Evolutionary conservation across 495 filamentous ascomycete species (phyloP), one percentile per base, ranked within the genome.

Genomic region (Hyaloscypha finlandica): DNA sequence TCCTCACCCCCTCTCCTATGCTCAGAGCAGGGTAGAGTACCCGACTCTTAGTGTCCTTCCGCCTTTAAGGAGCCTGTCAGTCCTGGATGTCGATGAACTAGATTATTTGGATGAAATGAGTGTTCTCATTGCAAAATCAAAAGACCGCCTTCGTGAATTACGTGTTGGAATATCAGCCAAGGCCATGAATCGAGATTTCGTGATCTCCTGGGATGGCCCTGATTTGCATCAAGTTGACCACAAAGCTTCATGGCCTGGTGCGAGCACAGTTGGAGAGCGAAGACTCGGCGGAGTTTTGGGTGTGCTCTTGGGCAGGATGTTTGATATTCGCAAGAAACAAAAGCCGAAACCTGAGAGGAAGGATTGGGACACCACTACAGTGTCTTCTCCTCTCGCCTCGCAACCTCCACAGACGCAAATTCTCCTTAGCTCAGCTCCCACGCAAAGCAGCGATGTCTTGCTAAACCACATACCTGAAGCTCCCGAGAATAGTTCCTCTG

Each of bases 71-170:
- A 93, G 88, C 70, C 77, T 97, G 64, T 91, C 85, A 31, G 93
- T 95, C 11, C 81, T 98, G 53, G 91, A 97, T 68, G 92, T 98
- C 56, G 94, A 98, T 70, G 92, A 96, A 73, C 80, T 91, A 8
- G 84, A 88, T 22, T 97, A 98, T 78, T 76, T 97, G 45, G 92
- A 97, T 71, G 94, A 98, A 77, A 89, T 97, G 83, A 91, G 89
- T 42, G 81, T 90, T 57, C 83, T 97, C 3, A 89, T 98, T 65
- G 89, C 88, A 59, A 84, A 88, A 20, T 96, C 92, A 22, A 84
- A 84, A 66, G 79, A 83, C 67, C 79, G 80, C 20, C 79, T 98
- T 22, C 82, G 83, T 39, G 93, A 97, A 77, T 79, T 98, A 37
- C 84, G 92, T 39, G 85, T 97, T 5, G 92, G 94, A 6, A 88